Base-by-base conservation (phyloP, 2,329 filamentous ascomycete genomes). In the Sarocladium brachiariae region DNA sequence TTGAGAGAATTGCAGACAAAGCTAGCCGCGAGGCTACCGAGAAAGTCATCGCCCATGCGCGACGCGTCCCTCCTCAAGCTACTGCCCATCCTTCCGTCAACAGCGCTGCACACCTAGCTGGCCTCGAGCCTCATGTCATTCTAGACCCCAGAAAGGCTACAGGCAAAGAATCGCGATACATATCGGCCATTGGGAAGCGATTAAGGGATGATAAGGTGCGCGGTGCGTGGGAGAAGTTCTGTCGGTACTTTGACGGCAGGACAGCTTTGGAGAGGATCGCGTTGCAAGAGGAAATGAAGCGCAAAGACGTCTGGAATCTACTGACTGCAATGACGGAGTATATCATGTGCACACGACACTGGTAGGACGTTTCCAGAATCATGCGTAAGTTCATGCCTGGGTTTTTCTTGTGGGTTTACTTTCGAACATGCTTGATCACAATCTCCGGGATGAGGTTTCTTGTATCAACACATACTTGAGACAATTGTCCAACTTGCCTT, bases 231-330 rank as follows among this genome's bases (percentile, higher is more conserved):
- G 79, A 81, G 2, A 72, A 77, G 39, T 82, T 96, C 58, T 78
- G 84, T 59, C 89, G 87, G 65, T 93, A 96, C 66, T 89, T 97
- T 59, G 91, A 97, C 64, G 93, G 93, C 1, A 79, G 77, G 51
- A 84, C 86, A 61, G 85, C 91, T 2, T 74, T 97, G 53, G 93
- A 99, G 70, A 84, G 91, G 58, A 86, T 99, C 56, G 81, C 87
- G 1, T 72, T 93, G n/a, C 78, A 86, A 51, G 89, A 96, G 68
- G 87, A 87, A 5, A 78, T 95, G 70, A 95, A 93, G 72, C 76
- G 89, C 51, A 95, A 92, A 69, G 84, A 87, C 58, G 77, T 89
- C 13, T 90, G 87, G 73, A 77, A 79, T 43, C 71, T 84, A 50
- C 65, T 87, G 51, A 77, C 76, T 35, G 69, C 71, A n/a, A 83